These are phyloP conservation scores for Calonectria henricotiae DNA, from an alignment of 2,329 filamentous ascomycete genomes.

Conservation along the genomic window DNA sequence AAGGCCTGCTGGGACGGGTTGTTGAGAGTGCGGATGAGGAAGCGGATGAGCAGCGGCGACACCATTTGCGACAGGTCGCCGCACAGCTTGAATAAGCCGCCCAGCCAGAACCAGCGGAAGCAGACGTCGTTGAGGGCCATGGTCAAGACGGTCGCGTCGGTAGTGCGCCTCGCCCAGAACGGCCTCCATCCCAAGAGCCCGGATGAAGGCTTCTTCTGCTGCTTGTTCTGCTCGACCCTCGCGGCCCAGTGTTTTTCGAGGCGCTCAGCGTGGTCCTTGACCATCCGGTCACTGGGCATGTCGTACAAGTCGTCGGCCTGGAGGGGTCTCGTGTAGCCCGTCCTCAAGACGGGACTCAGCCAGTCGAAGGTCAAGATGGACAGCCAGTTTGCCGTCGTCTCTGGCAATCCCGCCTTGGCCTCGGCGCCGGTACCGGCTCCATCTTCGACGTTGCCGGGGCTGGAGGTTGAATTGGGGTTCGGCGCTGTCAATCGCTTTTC, in stretches of 20 bases:
- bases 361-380: constrained; percentile 3
- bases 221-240: not conserved
- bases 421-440: not conserved
- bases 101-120: constrained; percentile 15
- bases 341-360: not conserved
- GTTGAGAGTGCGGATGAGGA: not conserved
- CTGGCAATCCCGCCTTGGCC: not conserved
- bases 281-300: constrained; percentile 3
- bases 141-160: constrained; percentile 1
- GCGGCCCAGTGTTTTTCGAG: constrained; percentile 1
- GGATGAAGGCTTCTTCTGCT: not conserved
- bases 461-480: not conserved
- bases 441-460: not conserved
- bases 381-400: constrained; percentile 5
- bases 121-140: constrained; percentile 9
- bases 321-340: constrained; percentile 7
- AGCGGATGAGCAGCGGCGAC: constrained; percentile 8
- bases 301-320: constrained; percentile 13
- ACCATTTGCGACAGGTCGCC: constrained; percentile 9
- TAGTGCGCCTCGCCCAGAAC: constrained; percentile 2
- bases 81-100: not conserved
- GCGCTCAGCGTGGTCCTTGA: not conserved
- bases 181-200: constrained; percentile 9
- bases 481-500: constrained; percentile 39
- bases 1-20: constrained; percentile 1